phyloP scores from a whole-genome alignment of 164 flowering plant species.

The Magnolia changhungtana region DNA sequence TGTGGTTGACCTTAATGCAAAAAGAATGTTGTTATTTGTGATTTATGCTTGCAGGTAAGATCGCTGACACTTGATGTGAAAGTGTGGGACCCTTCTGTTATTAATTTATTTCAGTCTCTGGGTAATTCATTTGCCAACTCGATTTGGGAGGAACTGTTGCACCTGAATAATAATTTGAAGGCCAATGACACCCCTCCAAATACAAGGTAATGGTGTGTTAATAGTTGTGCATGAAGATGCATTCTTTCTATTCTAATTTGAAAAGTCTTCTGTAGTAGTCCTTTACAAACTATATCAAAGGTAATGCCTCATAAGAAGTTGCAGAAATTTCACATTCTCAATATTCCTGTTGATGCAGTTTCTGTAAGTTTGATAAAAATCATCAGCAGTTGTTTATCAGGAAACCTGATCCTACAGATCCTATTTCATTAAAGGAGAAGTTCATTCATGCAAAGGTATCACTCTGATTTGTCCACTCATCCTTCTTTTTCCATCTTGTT shows the following conservation, averaged over 20 bases:
- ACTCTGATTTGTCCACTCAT: neutral
- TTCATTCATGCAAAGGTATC: slow-evolving; percentile 88
- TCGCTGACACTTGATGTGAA: slow-evolving; percentile 90
- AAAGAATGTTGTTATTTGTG: neutral
- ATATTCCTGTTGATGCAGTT: slow-evolving; percentile 34
- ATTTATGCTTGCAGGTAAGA: slow-evolving; percentile 55
- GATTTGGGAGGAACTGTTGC: slow-evolving; percentile 79
- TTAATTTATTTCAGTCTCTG: slow-evolving; percentile 71
- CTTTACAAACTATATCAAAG: neutral
- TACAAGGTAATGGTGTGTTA: slow-evolving; percentile 33
- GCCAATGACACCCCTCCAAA: slow-evolving; percentile 38
- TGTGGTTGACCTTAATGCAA: neutral
- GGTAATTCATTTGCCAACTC: slow-evolving; percentile 81
- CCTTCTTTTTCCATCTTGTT: neutral
- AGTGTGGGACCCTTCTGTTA: slow-evolving; percentile 95
- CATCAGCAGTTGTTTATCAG: slow-evolving; percentile 31
- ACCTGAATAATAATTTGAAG: slow-evolving; percentile 30
- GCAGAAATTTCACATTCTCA: neutral
- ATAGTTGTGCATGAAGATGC: neutral
- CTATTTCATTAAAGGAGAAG: slow-evolving; percentile 67
- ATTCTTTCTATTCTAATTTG: neutral
- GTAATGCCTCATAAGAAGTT: neutral
- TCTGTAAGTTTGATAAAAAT: slow-evolving; percentile 33
- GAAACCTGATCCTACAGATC: slow-evolving; percentile 65
- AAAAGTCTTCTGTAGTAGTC: neutral